These are phyloP conservation scores for Irpex rosettiformis DNA, from an alignment of 1,284 basidiomycete species.

Conservation along the genomic window DNA sequence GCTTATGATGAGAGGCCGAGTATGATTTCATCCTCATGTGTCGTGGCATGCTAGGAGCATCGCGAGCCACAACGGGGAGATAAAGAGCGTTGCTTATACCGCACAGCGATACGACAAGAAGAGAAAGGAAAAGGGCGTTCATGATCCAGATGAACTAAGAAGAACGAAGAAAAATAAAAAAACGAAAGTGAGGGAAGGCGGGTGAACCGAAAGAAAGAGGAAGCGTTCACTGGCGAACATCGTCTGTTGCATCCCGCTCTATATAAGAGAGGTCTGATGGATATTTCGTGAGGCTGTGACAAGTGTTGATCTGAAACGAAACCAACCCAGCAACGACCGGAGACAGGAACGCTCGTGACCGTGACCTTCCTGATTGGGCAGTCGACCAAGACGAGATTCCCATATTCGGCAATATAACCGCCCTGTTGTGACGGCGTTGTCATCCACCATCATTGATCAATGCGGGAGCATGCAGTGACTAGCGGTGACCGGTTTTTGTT, in stretches of 20 bases:
- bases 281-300: background rate
- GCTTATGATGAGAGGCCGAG: constrained; percentile 7
- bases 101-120: constrained; percentile 25
- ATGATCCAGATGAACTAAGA: constrained; percentile 20
- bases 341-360: constrained; percentile 2
- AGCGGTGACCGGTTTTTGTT: background rate
- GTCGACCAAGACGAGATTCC: background rate
- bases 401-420: background rate
- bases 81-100: constrained; percentile 22
- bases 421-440: background rate
- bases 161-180: constrained; percentile 11
- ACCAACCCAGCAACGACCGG: constrained; percentile 8
- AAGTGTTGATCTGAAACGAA: constrained; percentile 12
- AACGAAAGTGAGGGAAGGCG: constrained; percentile 11
- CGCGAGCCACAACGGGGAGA: constrained; percentile 17
- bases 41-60: background rate
- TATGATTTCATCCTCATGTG: constrained; percentile 10
- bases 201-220: constrained; percentile 14
- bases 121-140: constrained; percentile 19
- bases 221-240: constrained; percentile 14
- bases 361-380: background rate
- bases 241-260: background rate
- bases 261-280: constrained; percentile 2
- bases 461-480: background rate
- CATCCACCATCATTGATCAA: constrained; percentile 8